These are phyloP conservation scores for Rhodomyrtus tomentosa DNA, from an alignment of 345 rosid genomes.

Conservation along the genomic window DNA sequence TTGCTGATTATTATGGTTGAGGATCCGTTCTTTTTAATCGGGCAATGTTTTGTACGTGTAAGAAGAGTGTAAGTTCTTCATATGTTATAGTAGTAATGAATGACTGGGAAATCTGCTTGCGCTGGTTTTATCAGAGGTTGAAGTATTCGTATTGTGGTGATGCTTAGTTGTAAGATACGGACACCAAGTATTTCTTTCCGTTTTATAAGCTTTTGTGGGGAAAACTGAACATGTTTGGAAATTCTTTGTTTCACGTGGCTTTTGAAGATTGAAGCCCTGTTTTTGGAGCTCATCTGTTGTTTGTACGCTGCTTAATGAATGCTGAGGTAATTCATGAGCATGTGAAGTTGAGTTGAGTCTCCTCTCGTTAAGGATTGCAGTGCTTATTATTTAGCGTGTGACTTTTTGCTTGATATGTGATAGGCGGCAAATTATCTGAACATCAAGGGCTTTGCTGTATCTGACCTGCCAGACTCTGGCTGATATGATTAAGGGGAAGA, in stretches of 20 bases:
- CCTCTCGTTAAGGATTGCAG: neutral
- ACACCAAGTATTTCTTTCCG: neutral
- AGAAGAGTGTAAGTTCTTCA: neutral
- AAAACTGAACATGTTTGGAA: neutral
- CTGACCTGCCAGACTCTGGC: conserved; percentile 65
- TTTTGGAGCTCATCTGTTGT: neutral
- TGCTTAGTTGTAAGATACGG: neutral
- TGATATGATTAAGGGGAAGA: conserved; percentile 60
- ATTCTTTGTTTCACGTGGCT: neutral
- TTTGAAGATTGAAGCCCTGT: neutral
- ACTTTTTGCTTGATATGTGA: neutral
- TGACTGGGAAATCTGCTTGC: neutral
- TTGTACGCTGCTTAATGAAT: neutral
- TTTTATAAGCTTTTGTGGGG: neutral
- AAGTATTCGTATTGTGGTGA: neutral
- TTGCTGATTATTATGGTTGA: neutral
- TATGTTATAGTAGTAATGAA: neutral
- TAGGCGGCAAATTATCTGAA: conserved; percentile 78
- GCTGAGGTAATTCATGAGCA: neutral
- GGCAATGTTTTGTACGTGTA: neutral
- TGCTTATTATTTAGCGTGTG: neutral
- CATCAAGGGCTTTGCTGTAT: conserved; percentile 53
- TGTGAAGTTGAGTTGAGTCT: neutral
- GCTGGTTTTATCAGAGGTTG: neutral
- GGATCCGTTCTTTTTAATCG: no score